A percentile compares a stretch with the other conserved stretches of the same genome.
Evolutionary conservation across 805 yeast genomes (phyloP).

Genomic region (Sungouiella blattae): DNA sequence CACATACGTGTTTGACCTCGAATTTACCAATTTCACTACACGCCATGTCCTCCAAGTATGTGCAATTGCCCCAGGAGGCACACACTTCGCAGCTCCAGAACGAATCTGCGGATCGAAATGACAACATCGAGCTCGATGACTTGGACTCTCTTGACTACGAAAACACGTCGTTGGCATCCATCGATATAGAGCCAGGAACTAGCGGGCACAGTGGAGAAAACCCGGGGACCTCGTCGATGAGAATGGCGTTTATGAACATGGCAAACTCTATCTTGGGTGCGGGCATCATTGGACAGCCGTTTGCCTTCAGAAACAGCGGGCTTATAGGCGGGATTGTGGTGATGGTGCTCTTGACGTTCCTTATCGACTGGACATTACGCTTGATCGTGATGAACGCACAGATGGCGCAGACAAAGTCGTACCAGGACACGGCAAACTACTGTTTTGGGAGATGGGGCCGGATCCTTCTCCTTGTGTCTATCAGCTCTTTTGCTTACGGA

Average conservation of each 20-base stretch:
- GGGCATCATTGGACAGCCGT: conserved; percentile 92
- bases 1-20: too few relatives aligned
- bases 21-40: too few relatives aligned
- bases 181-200: not conserved
- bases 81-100: not conserved
- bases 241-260: conserved; percentile 95
- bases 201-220: not conserved
- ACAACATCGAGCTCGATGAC: conserved; percentile 1
- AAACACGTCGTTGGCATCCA: not conserved
- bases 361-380: conserved; percentile 85
- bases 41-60: conserved; percentile 1
- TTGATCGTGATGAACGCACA: conserved; percentile 80
- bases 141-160: conserved; percentile 2
- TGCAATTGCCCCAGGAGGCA: conserved; percentile 1
- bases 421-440: conserved; percentile 78
- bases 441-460: conserved; percentile 78
- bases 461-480: conserved; percentile 63
- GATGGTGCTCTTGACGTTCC: conserved; percentile 55
- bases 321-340: conserved; percentile 67
- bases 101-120: not conserved
- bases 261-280: conserved; percentile 94
- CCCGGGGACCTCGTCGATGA: conserved; percentile 43
- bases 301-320: conserved; percentile 80
- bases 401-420: conserved; percentile 69
- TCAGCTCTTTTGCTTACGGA: conserved; percentile 89